Base-by-base conservation (phyloP, 106 monocot species). In the Alisma plantagoaquatica region DNA sequence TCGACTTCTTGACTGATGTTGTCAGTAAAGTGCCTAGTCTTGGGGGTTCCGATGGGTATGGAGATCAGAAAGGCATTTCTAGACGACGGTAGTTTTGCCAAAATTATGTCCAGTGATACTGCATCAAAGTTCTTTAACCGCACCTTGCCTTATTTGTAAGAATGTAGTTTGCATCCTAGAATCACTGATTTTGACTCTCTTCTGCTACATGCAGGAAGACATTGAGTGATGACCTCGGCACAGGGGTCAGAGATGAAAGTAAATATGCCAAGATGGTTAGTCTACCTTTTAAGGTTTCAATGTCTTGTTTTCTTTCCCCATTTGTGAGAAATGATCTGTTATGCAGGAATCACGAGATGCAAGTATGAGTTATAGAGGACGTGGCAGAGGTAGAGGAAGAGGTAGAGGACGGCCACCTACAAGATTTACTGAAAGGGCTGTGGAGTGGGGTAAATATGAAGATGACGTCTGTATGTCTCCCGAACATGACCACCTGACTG, bases 11-110 rank as follows among this genome's bases (percentile, higher is more conserved):
- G 66, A 89, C 49, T 46, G 84, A 84, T 67, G 78, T 96, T 51
- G 96, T 96, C 58, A 81, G 78, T 73, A 84, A 96, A 72, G 84
- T 96, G 69, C 84, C 88, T 7, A 74, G 59, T 66, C 81, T 96
- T 57, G 84, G 89, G 49, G 80, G 80, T 43, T 46, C 67, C 15
- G 89, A 88, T 48, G 49, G 84, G 33, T 74, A 60, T 66, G 73
- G 77, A 43, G 81, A 88, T 33, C 84, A 96, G 29, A 88, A 76
- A 63, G n/a, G n/a, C n/a, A 68, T 89, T 29, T 69, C 84, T 14
- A 63, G 89, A 10, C 73, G 96, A 68, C 75, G 96, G 96, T 91
- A 75, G 62, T 19, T 20, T n/a, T 54, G 5, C 14, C 14, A 7
- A 7, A 24, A 38, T 12, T 4, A 23, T 24, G 25, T 51, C 4